Evolutionary conservation across 192 early-diverging fungal species (phyloP).

Genomic region (Umbelopsis isabellina): DNA sequence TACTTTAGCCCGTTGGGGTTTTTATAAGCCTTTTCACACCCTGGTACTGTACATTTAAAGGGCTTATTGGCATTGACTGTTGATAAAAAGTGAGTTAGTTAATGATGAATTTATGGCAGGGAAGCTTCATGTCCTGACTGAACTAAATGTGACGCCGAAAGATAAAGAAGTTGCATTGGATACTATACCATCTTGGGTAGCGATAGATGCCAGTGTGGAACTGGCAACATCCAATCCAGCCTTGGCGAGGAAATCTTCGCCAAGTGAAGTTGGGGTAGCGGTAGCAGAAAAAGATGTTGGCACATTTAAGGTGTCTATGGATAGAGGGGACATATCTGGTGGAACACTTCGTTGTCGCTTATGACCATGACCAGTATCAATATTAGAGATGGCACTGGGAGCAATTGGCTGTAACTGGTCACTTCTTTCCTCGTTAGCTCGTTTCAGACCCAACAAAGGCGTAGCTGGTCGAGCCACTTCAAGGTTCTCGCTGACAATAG

Average conservation of each 20-base stretch:
- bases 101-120: too few relatives aligned
- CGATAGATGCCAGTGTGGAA: background rate
- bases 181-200: constrained; percentile 17
- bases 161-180: too few relatives aligned
- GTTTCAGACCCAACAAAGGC: background rate
- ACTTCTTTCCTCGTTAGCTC: background rate
- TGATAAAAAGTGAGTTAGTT: background rate
- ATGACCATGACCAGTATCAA: background rate
- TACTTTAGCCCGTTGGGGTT: constrained; percentile 98
- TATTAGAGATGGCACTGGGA: background rate
- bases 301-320: background rate
- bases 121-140: too few relatives aligned
- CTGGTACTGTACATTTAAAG: constrained; percentile 79
- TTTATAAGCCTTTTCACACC: constrained; percentile 96
- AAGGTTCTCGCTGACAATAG: background rate
- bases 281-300: background rate
- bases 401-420: background rate
- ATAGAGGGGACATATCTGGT: background rate
- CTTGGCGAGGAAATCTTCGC: constrained; percentile 22
- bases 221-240: constrained; percentile 13
- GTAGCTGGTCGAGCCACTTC: background rate
- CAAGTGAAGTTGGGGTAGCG: background rate
- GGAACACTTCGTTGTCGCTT: constrained; percentile 12
- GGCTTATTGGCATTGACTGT: constrained; percentile 63
- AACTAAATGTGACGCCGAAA: too few relatives aligned